A percentile compares a stretch with the other conserved stretches of the same genome.
Conservation (phyloP, 495 filamentous ascomycete genomes). For the Acidomyces sp. region DNA sequence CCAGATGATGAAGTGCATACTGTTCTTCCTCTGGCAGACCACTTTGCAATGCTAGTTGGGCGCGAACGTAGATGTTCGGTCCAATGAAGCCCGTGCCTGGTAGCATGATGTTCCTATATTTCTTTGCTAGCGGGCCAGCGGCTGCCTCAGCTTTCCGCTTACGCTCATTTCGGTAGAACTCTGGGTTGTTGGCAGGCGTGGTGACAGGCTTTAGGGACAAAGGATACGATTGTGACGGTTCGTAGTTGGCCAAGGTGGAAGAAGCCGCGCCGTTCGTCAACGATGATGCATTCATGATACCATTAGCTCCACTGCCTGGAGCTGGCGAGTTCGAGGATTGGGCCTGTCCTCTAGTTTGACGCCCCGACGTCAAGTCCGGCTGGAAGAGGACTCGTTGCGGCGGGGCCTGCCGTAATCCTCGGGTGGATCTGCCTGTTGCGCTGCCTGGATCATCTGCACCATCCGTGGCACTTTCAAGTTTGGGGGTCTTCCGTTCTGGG, state of each 20-base stretch:
- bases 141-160: slow-evolving; percentile 21
- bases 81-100: slow-evolving; percentile 50
- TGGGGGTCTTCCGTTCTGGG: slow-evolving; percentile 49
- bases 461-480: slow-evolving; percentile 49
- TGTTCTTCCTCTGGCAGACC: slow-evolving; percentile 68
- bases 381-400: slow-evolving; percentile 71
- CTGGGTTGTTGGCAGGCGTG: slow-evolving; percentile 55
- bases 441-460: slow-evolving; percentile 46
- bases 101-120: slow-evolving; percentile 38
- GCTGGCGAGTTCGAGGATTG: slow-evolving; percentile 36
- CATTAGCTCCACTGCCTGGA: slow-evolving; percentile 19
- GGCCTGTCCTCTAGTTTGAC: slow-evolving; percentile 45
- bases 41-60: slow-evolving; percentile 63
- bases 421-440: slow-evolving; percentile 45
- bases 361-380: slow-evolving; percentile 50
- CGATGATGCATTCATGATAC: slow-evolving; percentile 16
- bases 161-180: slow-evolving; percentile 42
- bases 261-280: slow-evolving; percentile 31
- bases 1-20: slow-evolving; percentile 80
- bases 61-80: slow-evolving; percentile 80
- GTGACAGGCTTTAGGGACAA: slow-evolving; percentile 53
- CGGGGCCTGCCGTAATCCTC: slow-evolving; percentile 62
- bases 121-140: slow-evolving; percentile 19
- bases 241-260: slow-evolving; percentile 43
- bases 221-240: slow-evolving; percentile 41